Percentiles rank a stretch among this genome's conserved stretches.
These are phyloP conservation scores for Taiozyma onychis DNA, from an alignment of 1,139 yeast genomes.

Conservation along the genomic window DNA sequence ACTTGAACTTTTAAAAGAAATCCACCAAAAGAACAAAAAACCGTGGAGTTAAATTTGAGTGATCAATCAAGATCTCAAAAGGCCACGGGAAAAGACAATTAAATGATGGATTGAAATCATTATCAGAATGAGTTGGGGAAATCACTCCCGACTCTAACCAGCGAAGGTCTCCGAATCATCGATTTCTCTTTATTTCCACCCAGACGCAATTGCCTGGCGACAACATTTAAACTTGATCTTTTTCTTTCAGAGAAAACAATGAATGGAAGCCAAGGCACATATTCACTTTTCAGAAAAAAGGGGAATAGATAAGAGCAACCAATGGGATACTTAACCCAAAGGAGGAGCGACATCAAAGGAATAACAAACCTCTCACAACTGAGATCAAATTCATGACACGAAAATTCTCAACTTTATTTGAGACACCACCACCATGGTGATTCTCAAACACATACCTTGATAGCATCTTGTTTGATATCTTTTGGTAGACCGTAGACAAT, in stretches of 20 bases:
- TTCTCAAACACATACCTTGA: constrained; percentile 61
- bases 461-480: constrained; percentile 71
- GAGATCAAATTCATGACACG: background rate
- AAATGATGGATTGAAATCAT: background rate
- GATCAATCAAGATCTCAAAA: background rate
- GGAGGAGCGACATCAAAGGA: background rate
- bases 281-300: background rate
- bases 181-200: background rate
- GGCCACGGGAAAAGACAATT: background rate
- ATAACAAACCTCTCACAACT: background rate
- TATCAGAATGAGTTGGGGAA: background rate
- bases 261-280: background rate
- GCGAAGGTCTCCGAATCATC: background rate
- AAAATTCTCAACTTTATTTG: background rate
- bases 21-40: background rate
- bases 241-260: background rate
- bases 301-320: background rate
- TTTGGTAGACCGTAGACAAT: constrained; percentile 73
- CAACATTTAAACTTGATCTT: background rate
- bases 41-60: background rate
- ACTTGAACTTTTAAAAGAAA: background rate
- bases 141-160: background rate
- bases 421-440: background rate
- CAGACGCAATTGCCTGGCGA: background rate
- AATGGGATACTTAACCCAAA: background rate